Conservation (phyloP, 2,329 filamentous ascomycete genomes). For the Aspergillus pseudoterreus region DNA sequence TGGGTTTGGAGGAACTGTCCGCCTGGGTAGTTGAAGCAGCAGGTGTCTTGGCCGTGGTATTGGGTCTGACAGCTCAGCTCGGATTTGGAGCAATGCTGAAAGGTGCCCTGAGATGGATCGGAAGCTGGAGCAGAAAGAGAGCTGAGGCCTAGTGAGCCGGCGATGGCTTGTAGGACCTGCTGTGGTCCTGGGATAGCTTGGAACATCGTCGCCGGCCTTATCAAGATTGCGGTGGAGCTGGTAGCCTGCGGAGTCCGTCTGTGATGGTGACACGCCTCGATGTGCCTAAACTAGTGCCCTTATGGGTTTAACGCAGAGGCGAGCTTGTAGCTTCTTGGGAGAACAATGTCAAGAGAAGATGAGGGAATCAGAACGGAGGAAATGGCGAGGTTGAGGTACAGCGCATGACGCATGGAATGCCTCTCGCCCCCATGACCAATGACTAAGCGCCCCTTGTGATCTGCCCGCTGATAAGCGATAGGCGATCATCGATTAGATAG, state of each 20-base stretch:
- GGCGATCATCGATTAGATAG: background rate
- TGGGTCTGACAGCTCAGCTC: conserved; percentile 63
- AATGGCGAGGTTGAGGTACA: background rate
- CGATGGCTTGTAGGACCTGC: conserved; percentile 30
- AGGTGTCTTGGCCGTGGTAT: conserved; percentile 59
- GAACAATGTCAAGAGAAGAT: background rate
- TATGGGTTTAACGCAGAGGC: background rate
- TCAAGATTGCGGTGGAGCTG: conserved; percentile 8
- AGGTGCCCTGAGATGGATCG: conserved; percentile 9
- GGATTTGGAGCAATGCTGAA: conserved; percentile 29
- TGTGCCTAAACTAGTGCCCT: background rate
- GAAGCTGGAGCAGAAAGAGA: conserved; percentile 14
- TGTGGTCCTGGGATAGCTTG: conserved; percentile 32
- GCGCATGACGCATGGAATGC: conserved; percentile 3
- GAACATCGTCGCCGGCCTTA: conserved; percentile 9
- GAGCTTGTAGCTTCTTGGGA: background rate
- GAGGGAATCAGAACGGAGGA: background rate
- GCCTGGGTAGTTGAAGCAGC: conserved; percentile 71
- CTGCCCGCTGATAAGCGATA: conserved; percentile 5
- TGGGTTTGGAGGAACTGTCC: conserved; percentile 71
- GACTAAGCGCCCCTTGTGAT: conserved; percentile 12
- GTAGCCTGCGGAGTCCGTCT: conserved; percentile 1
- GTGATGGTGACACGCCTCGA: background rate
- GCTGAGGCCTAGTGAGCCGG: conserved; percentile 28
- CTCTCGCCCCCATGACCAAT: conserved; percentile 9